Base-by-base conservation (phyloP, 148 eudicot species). In the Hydrangea macrophylla region DNA sequence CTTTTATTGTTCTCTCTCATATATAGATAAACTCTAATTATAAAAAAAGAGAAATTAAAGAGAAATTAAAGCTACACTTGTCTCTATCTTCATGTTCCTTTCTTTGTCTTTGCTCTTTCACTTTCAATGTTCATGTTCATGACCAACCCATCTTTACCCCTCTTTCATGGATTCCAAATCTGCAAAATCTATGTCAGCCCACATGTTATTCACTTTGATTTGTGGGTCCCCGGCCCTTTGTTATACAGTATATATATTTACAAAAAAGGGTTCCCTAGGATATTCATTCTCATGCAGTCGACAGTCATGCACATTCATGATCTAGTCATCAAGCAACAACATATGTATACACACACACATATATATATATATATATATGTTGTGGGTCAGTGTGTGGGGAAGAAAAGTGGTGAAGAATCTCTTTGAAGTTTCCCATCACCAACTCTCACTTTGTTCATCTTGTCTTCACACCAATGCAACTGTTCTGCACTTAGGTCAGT, bases 391-490 rank as follows among this genome's bases (percentile, higher is more conserved):
- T 81, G 90, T 55, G 91, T 81, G 28, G 98, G 96, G 80, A 90
- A 86, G 77, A 93, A 93, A 82, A 93, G 98, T 15, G 98, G 89
- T 11, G 92, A 76, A 59, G 96, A 86, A 81, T 93, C 98, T 85
- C 98, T 86, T 9, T 76, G 85, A 36, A 90, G 60, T 70, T 83
- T 85, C 30, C 92, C 89, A 62, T 88, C 86, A 24, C 70, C 64
- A 17, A 88, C 73, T 76, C 73, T 82, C 53, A 86, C 77, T 86
- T 84, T 90, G 71, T 64, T 80, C 96, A 93, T 86, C 77, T 93
- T 93, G 64, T 82, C 84, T 78, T 88, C 92, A 82, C 96, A 93
- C 98, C 98, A 93, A 45, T 84, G 81, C 70, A 93, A 64, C 70
- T 90, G 95, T 51, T 93, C 89, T 42, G 81, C 81, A 48, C 76